Conservation (phyloP, 345 rosid genomes). For the Lepidium sativum region DNA sequence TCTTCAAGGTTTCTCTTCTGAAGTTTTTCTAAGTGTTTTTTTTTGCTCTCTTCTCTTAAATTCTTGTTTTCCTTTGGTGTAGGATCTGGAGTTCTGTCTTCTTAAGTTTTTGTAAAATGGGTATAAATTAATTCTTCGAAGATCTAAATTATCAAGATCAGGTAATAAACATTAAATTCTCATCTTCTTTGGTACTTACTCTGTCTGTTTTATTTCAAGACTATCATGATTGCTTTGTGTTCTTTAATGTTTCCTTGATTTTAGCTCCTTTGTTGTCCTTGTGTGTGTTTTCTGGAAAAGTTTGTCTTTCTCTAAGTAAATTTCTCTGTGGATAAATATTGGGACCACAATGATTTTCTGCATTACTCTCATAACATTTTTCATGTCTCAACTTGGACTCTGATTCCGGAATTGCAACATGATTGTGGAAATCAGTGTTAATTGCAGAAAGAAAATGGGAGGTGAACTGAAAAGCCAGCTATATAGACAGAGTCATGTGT, state of each 20-base stretch:
- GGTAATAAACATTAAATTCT: slow-evolving; percentile 26
- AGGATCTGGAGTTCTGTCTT: slow-evolving; percentile 39
- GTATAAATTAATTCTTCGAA: slow-evolving; percentile 20
- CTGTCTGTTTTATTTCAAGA: not conserved
- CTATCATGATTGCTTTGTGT: slow-evolving; percentile 9
- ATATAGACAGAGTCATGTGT: slow-evolving; percentile 56
- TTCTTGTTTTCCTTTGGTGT: slow-evolving; percentile 18
- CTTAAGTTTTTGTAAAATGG: slow-evolving; percentile 11
- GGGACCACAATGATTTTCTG: slow-evolving; percentile 18
- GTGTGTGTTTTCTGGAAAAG: not conserved
- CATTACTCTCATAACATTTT: not conserved
- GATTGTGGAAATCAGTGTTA: not conserved
- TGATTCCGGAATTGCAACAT: not conserved
- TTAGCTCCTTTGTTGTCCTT: slow-evolving; percentile 9
- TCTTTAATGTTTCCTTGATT: slow-evolving; percentile 12
- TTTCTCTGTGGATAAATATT: not conserved
- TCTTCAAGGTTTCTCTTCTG: not conserved
- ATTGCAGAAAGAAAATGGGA: slow-evolving; percentile 40
- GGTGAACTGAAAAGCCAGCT: slow-evolving; percentile 52
- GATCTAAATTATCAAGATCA: slow-evolving; percentile 41
- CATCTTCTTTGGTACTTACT: slow-evolving; percentile 2
- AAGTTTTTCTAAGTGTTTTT: not conserved
- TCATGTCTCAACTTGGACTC: not conserved
- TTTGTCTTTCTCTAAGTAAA: slow-evolving; percentile 8
- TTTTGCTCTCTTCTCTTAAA: not conserved